Evolutionary conservation across 257 asterid genomes (phyloP).

Genomic region (Salvia miltiorrhiza): DNA sequence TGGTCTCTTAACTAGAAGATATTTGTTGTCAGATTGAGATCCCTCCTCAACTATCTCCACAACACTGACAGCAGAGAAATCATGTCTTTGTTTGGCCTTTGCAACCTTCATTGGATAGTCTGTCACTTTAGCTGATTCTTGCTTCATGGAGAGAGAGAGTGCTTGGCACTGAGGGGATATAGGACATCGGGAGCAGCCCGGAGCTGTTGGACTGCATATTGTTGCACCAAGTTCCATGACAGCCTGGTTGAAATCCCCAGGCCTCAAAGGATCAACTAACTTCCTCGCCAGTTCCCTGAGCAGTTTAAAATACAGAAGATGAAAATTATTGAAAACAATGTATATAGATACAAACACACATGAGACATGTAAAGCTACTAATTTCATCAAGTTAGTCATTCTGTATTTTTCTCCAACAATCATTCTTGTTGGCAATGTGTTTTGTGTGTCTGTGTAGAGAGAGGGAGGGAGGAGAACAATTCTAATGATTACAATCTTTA

Average conservation of each 20-base stretch:
- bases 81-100: conserved; percentile 73
- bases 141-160: conserved; percentile 44
- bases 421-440: neutral
- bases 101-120: conserved; percentile 81
- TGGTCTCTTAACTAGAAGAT: conserved; percentile 85
- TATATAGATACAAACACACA: neutral
- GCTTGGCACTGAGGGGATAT: conserved; percentile 73
- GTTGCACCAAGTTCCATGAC: conserved; percentile 99
- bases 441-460: neutral
- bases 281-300: conserved; percentile 75
- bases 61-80: conserved; percentile 90
- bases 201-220: conserved; percentile 50
- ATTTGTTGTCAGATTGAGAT: conserved; percentile 41
- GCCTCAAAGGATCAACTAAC: conserved; percentile 82
- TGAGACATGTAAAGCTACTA: neutral
- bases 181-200: conserved; percentile 79
- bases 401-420: neutral
- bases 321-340: neutral
- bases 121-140: conserved; percentile 65
- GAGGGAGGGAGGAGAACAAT: neutral
- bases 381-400: neutral
- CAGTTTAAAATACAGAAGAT: conserved; percentile 12
- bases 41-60: conserved; percentile 69
- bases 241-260: conserved; percentile 98
- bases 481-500: conserved; percentile 19